Conservation (phyloP, 2,329 filamentous ascomycete species). For the Rasamsonia emersonii region DNA sequence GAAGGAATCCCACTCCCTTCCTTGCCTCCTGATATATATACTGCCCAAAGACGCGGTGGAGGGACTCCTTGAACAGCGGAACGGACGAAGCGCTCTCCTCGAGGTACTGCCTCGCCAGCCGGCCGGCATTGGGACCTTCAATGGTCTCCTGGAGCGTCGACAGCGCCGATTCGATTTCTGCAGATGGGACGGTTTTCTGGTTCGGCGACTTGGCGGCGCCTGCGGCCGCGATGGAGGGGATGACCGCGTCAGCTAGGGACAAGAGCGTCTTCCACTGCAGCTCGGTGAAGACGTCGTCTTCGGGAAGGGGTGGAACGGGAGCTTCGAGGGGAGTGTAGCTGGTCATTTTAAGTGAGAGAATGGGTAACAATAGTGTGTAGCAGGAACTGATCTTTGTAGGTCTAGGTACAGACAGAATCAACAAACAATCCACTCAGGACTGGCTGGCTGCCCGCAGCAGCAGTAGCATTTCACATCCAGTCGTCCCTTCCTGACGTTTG, state of each 20-base stretch:
- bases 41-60: slow-evolving; percentile 41
- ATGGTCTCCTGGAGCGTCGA: slow-evolving; percentile 12
- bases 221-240: slow-evolving; percentile 44
- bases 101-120: slow-evolving; percentile 38
- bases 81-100: slow-evolving; percentile 40
- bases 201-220: slow-evolving; percentile 22
- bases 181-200: slow-evolving; percentile 31
- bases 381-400: too few species aligned
- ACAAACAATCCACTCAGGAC: too few species aligned
- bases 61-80: slow-evolving; percentile 40
- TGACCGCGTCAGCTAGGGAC: slow-evolving; percentile 49
- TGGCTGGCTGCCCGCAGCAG: too few species aligned
- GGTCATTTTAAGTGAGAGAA: neutral
- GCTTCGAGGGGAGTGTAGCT: slow-evolving; percentile 24
- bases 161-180: slow-evolving; percentile 29
- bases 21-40: slow-evolving; percentile 42
- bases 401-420: too few species aligned
- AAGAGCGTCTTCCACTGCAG: slow-evolving; percentile 52
- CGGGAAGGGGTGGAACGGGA: slow-evolving; percentile 39
- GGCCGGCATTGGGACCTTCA: slow-evolving; percentile 23
- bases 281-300: slow-evolving; percentile 43
- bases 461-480: too few species aligned
- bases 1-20: slow-evolving; percentile 43
- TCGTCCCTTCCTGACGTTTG: too few species aligned
- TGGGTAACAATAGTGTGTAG: neutral